Evolutionary conservation across 805 yeast genomes (phyloP), one percentile per base, ranked within the genome.

Genomic region (Suhomyces xylopsoci): DNA sequence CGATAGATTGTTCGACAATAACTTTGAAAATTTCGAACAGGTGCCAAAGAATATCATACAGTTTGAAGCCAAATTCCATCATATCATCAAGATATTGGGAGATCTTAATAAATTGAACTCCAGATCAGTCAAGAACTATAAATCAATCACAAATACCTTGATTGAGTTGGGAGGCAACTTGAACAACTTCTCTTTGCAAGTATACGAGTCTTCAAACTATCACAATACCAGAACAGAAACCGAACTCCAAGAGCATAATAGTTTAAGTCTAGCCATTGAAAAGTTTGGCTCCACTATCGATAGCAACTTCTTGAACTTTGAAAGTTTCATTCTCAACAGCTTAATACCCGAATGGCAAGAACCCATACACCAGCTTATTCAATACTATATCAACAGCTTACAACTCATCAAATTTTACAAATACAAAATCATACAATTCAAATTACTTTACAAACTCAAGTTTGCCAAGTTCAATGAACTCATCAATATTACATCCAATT

Each of bases 91-190:
- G 46, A 60, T 70, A 4, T 58, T 74, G 24, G 53, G 57, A 25
- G 74, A 69, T 32, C 56, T 80, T 43, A 79, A 78, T 54, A 65
- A 64, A 43, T 55, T 69, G 4, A 68, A 72, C 55, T 62, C 74
- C n/a, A 67, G 70, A 24, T 59, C 77, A 8, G 65, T 69, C 20
- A 73, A 75, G 45, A 71, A 74, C 56, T 72, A 74, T 54, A 77
- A 76, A 49, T 58, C 60, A 0, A 62, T 78, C 32, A 68, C 79
- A 48, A 53, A 66, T 14, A 65, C 70, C 5, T 60, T 81, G 56
- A 73, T 81, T 12, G 83, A 81, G 59, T 66, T 82, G 48, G 86
- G 86, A 19, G 84, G 83, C 3, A 79, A 80, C 58, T 72, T 81
- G 58, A 82, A 82, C 62, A 79, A 81, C 54, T 80, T 81, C 57